Evolutionary conservation across 768 basidiomycete genomes (phyloP).

Genomic region (Pleurotus pulmonarius): DNA sequence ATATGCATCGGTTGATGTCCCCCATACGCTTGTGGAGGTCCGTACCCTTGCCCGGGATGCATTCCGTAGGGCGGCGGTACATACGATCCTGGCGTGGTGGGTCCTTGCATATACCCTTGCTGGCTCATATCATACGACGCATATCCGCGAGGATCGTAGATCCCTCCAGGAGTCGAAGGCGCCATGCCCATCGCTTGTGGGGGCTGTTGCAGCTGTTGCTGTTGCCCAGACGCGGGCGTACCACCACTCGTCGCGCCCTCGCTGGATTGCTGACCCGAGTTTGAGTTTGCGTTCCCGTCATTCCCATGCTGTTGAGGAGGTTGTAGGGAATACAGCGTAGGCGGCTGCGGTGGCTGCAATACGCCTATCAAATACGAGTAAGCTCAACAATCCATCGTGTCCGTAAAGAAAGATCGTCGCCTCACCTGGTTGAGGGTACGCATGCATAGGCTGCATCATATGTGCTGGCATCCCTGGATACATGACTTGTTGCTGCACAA

Average conservation of each 20-base stretch:
- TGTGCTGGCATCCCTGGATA: neutral
- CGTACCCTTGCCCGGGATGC: constrained; percentile 4
- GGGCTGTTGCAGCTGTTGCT: neutral
- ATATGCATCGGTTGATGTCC: constrained; percentile 8
- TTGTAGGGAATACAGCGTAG: constrained; percentile 2
- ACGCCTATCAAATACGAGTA: neutral
- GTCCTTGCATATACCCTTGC: constrained; percentile 16
- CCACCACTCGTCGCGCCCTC: neutral
- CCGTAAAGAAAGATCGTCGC: too few relatives aligned
- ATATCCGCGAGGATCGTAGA: constrained; percentile 1
- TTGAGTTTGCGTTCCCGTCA: neutral
- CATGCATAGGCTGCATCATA: neutral
- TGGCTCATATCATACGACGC: constrained; percentile 13
- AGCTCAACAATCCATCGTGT: too few relatives aligned
- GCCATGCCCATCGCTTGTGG: constrained; percentile 6
- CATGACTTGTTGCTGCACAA: constrained; percentile 1
- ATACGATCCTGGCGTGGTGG: constrained; percentile 14
- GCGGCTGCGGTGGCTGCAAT: constrained; percentile 10
- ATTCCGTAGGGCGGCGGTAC: constrained; percentile 7
- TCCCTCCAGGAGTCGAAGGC: constrained; percentile 3
- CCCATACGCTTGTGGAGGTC: constrained; percentile 2
- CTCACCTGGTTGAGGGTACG: neutral
- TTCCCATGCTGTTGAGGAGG: neutral
- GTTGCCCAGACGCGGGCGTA: neutral
- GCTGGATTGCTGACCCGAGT: neutral